Evolutionary conservation across 1,284 basidiomycete species (phyloP).

Genomic region (Cystobasidium sp.): DNA sequence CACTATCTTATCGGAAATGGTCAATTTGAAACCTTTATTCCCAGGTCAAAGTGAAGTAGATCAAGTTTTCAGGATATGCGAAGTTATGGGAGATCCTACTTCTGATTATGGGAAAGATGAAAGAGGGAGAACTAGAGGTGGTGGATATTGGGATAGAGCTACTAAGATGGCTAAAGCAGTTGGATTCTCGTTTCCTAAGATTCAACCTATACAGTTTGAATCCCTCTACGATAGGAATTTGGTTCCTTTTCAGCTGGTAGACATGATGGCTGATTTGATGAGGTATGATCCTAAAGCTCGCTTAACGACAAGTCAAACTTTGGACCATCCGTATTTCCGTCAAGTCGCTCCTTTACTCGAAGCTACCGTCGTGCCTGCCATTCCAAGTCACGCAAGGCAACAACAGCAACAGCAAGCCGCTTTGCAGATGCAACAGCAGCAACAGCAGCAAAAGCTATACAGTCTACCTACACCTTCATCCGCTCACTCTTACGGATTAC

Average conservation of each 20-base stretch:
- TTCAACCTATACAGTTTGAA: constrained; percentile 74
- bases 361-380: constrained; percentile 51
- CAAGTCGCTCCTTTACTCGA: constrained; percentile 64
- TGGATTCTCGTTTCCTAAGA: constrained; percentile 90
- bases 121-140: constrained; percentile 73
- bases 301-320: constrained; percentile 81
- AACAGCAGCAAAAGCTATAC: constrained; percentile 36
- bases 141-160: constrained; percentile 84
- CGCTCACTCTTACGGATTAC: constrained; percentile 47
- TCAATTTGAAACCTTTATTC: constrained; percentile 94
- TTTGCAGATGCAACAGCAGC: constrained; percentile 9
- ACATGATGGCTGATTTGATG: constrained; percentile 89
- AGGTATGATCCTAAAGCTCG: constrained; percentile 88
- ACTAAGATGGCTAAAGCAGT: constrained; percentile 81
- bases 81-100: constrained; percentile 89
- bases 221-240: constrained; percentile 73
- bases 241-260: constrained; percentile 78
- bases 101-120: constrained; percentile 79
- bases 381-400: constrained; percentile 30
- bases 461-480: constrained; percentile 46
- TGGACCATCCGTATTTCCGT: constrained; percentile 84
- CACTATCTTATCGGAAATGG: constrained; percentile 94
- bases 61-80: constrained; percentile 87
- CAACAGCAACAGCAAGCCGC: constrained; percentile 12
- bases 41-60: constrained; percentile 96